A percentile compares a stretch with the other conserved stretches of the same genome.
phyloP scores from a whole-genome alignment of 352 stramenopile genomes.

The Pythium dissimile region DNA sequence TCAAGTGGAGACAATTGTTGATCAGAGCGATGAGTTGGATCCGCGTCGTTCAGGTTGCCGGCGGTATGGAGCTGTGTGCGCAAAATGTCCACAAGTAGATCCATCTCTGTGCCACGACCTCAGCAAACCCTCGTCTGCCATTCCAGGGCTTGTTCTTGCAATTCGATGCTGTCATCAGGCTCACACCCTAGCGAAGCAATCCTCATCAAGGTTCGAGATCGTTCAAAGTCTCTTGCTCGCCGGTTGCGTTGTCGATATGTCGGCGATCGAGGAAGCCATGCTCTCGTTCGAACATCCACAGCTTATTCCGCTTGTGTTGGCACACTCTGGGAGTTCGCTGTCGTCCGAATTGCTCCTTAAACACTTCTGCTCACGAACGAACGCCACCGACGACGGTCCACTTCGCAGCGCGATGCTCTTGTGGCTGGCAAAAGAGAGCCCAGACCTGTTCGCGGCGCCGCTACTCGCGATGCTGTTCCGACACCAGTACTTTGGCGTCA shows the following conservation, averaged over 20 bases:
- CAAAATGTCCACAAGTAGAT: background rate
- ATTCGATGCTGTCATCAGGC: conserved; percentile 20
- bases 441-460: background rate
- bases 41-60: conserved; percentile 16
- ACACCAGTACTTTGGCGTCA: background rate
- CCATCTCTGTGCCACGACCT: background rate
- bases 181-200: too few relatives aligned
- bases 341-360: background rate
- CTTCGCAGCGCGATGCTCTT: background rate
- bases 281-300: background rate
- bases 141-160: conserved; percentile 31
- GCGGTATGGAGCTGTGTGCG: conserved; percentile 28
- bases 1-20: background rate
- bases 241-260: background rate
- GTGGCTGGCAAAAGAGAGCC: background rate
- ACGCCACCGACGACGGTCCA: background rate
- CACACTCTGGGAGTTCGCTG: background rate
- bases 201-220: conserved; percentile 13
- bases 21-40: background rate
- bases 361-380: conserved; percentile 3
- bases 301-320: background rate
- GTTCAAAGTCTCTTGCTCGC: conserved; percentile 8
- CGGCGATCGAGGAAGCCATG: conserved; percentile 3
- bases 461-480: background rate
- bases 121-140: background rate